Percentiles rank a stretch among this genome's conserved stretches.
Evolutionary conservation across 495 filamentous ascomycete genomes (phyloP).

Genomic region (Daldinia decipiens): DNA sequence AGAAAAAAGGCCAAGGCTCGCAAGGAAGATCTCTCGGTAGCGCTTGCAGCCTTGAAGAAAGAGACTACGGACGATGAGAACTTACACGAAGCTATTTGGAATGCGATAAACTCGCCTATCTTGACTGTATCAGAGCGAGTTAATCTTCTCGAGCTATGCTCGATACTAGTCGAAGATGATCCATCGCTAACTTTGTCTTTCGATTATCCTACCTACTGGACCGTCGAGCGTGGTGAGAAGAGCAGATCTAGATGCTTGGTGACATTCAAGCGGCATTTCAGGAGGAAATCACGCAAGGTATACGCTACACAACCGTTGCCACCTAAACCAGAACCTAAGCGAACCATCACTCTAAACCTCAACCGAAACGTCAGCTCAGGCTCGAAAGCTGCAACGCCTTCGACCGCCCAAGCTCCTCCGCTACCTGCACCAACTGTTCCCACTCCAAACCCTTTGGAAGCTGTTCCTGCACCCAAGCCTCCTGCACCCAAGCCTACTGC

Average conservation of each 20-base stretch:
- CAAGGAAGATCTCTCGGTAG: slow-evolving; percentile 78
- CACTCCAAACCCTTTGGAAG: slow-evolving; percentile 22
- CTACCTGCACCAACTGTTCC: slow-evolving; percentile 11
- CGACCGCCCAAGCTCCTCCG: slow-evolving; percentile 29
- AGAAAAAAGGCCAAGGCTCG: slow-evolving; percentile 76
- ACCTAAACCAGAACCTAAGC: slow-evolving; percentile 46
- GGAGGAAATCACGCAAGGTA: slow-evolving; percentile 47
- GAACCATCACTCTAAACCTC: slow-evolving; percentile 46
- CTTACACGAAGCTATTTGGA: slow-evolving; percentile 79
- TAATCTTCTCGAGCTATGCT: slow-evolving; percentile 81
- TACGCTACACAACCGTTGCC: slow-evolving; percentile 29
- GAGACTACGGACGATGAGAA: slow-evolving; percentile 70
- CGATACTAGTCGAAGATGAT: slow-evolving; percentile 73
- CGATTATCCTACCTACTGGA: slow-evolving; percentile 77
- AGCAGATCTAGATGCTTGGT: slow-evolving; percentile 44
- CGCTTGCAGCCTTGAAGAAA: slow-evolving; percentile 76
- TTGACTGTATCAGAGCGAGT: slow-evolving; percentile 76
- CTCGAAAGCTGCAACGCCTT: slow-evolving; percentile 31
- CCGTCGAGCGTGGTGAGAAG: slow-evolving; percentile 60
- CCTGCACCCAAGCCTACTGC: slow-evolving; percentile 24
- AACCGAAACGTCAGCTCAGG: slow-evolving; percentile 37
- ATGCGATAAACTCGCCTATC: slow-evolving; percentile 73
- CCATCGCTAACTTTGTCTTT: slow-evolving; percentile 70
- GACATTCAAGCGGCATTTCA: slow-evolving; percentile 48
- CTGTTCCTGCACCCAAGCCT: slow-evolving; percentile 26